Base-by-base conservation (phyloP, 345 rosid species). In the Triadica sebifera region DNA sequence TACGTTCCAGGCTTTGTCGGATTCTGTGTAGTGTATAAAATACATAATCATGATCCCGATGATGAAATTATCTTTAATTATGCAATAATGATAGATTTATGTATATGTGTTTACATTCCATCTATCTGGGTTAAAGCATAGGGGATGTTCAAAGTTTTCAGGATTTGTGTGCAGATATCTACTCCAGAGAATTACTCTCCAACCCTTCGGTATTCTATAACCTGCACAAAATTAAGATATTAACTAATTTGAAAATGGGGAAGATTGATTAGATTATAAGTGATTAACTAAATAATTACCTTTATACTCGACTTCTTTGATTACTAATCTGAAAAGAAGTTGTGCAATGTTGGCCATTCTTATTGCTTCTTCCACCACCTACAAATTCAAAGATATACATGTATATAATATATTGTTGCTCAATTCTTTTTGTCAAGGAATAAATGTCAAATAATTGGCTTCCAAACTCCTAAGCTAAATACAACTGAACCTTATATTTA, bases 81-180 rank as follows among this genome's bases (percentile, higher is more conserved):
- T 6, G 47, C 47, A 43, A 43, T 6, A 43, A 43, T 6, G 34
- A 29, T 29, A 2, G 2, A 29, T 29, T 29, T 29, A 29, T 43
- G 10, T 25, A 3, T 4, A 24, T 5, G 47, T 43, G 47, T 85
- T 67, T 80, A 84, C 85, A 46, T 82, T 72, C 87, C 87, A 87
- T 78, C 81, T 81, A 4, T 85, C 81, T 2, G 86, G 90, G 55
- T 87, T 81, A n/a, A 83, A 85, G 70, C 84, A 71, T 74, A 78
- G 25, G 0, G 87, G 85, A 73, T 86, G 76, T 2, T 86, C 75
- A 9, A 78, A 84, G 76, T 74, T 78, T 47, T 79, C 71, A 12
- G 76, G 64, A 76, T 82, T 39, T 13, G 60, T 80, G 25, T 81
- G 90, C 12, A 75, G 74, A 57, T 85, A 83, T 47, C 86, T 74